Percentiles rank a stretch among this genome's conserved stretches.
Evolutionary conservation across 2,329 filamentous ascomycete species (phyloP).

Genomic region (Drechslera avenae): DNA sequence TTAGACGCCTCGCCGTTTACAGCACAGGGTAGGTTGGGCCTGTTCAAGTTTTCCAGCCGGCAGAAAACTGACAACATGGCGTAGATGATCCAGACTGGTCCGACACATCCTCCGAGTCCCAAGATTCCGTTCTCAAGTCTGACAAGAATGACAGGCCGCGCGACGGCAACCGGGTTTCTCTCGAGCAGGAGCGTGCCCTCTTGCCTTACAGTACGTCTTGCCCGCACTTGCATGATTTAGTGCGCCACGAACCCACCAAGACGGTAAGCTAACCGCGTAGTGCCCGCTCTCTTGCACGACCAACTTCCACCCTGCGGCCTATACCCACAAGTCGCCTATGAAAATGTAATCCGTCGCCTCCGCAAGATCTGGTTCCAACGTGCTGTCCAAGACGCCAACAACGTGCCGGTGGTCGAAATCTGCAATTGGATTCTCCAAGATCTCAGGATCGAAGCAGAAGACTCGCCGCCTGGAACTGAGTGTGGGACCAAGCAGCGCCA

Average conservation of each 20-base stretch:
- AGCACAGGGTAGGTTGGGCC: background rate
- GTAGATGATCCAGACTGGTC: slow-evolving; percentile 22
- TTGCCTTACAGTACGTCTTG: slow-evolving; percentile 23
- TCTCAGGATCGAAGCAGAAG: slow-evolving; percentile 12
- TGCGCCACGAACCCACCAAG: background rate
- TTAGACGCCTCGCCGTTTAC: background rate
- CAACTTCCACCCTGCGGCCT: slow-evolving; percentile 32
- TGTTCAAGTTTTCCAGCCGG: too few relatives aligned
- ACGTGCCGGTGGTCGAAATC: slow-evolving; percentile 8
- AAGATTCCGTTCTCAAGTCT: background rate
- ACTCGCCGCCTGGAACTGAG: slow-evolving; percentile 1
- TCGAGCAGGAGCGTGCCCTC: slow-evolving; percentile 8
- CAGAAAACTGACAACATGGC: background rate
- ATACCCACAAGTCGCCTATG: slow-evolving; percentile 32
- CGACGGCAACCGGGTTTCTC: too few relatives aligned
- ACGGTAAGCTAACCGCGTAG: slow-evolving; percentile 14
- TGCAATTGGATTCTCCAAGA: slow-evolving; percentile 16
- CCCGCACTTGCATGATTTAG: too few relatives aligned
- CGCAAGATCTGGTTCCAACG: slow-evolving; percentile 25
- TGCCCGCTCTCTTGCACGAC: slow-evolving; percentile 32
- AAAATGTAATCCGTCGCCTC: slow-evolving; percentile 25
- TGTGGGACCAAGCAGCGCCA: slow-evolving; percentile 10
- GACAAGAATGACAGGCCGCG: background rate
- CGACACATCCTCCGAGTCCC: slow-evolving; percentile 1
- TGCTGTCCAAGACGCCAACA: background rate